Evolutionary conservation across 176 grass and related monocot species (phyloP).

Genomic region (Juncus effusus): DNA sequence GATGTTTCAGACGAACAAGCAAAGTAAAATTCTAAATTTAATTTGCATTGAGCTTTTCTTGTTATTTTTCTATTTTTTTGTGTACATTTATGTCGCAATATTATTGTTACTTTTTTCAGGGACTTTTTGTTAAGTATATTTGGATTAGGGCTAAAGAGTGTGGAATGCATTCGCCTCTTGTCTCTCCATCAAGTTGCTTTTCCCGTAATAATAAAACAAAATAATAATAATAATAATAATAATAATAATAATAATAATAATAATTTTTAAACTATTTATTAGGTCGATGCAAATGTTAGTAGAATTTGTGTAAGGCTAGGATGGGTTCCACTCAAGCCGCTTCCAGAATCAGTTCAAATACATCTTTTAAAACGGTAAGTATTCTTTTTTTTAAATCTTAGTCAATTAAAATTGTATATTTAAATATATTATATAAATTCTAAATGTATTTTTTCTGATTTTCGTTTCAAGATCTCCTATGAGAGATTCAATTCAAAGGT

Average conservation of each 20-base stretch:
- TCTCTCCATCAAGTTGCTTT: constrained; percentile 90
- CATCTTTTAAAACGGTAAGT: constrained; percentile 93
- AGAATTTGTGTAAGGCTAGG: constrained; percentile 91
- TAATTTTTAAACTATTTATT: constrained; percentile 12
- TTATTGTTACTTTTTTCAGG: constrained; percentile 42
- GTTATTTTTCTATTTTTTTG: too few relatives aligned
- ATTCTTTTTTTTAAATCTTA: not conserved
- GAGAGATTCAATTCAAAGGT: constrained; percentile 80
- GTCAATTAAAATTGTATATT: not conserved
- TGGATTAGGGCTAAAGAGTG: constrained; percentile 96
- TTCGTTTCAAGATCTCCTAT: constrained; percentile 70
- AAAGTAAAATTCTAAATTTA: constrained; percentile 52
- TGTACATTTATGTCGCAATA: too few relatives aligned
- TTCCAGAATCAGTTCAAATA: constrained; percentile 85
- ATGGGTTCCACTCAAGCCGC: constrained; percentile 94
- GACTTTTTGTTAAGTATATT: constrained; percentile 90
- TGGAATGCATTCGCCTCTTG: constrained; percentile 93
- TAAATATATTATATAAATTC: constrained; percentile 15
- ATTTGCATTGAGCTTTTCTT: too few relatives aligned
- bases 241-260: constrained; percentile 11
- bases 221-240: not conserved
- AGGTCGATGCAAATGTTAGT: constrained; percentile 99
- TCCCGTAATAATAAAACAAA: constrained; percentile 49
- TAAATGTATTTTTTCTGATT: not conserved
- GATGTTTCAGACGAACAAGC: constrained; percentile 54